A percentile compares a stretch with the other conserved stretches of the same genome.
These are phyloP conservation scores for Stagonosporopsis chrysanthemi DNA, from an alignment of 2,329 filamentous ascomycete genomes.

Conservation along the genomic window DNA sequence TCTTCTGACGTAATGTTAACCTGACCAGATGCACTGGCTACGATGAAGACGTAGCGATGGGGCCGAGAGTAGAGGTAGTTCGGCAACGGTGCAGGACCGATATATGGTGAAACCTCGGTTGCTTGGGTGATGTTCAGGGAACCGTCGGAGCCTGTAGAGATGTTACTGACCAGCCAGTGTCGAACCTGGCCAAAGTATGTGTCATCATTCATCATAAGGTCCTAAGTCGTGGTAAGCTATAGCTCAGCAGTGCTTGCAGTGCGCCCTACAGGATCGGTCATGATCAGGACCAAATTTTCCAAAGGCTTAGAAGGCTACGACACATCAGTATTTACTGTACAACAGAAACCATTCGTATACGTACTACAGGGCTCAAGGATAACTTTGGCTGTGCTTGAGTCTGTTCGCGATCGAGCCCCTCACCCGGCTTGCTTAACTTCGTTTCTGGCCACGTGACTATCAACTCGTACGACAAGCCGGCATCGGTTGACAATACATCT, in stretches of 20 bases:
- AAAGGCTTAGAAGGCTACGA: slow-evolving; percentile 21
- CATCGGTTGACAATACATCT: slow-evolving; percentile 23
- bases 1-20: slow-evolving; percentile 26
- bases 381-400: slow-evolving; percentile 30
- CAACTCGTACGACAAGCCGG: slow-evolving; percentile 22
- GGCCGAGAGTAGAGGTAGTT: slow-evolving; percentile 32
- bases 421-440: slow-evolving; percentile 21
- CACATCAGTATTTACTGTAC: background rate
- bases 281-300: slow-evolving; percentile 27
- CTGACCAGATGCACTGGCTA: slow-evolving; percentile 18
- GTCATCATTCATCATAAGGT: slow-evolving; percentile 34
- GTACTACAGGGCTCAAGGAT: slow-evolving; percentile 21
- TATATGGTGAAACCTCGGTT: slow-evolving; percentile 25
- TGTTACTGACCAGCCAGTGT: slow-evolving; percentile 33
- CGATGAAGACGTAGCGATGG: slow-evolving; percentile 33
- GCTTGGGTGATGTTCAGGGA: slow-evolving; percentile 9
- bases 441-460: slow-evolving; percentile 25
- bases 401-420: slow-evolving; percentile 24
- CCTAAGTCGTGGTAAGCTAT: slow-evolving; percentile 10
- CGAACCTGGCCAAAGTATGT: slow-evolving; percentile 33
- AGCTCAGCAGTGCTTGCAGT: background rate
- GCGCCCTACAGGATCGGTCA: slow-evolving; percentile 27
- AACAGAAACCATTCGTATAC: background rate
- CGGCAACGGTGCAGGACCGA: slow-evolving; percentile 31
- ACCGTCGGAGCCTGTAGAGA: slow-evolving; percentile 21